Conservation (phyloP, 495 filamentous ascomycete genomes). For the Cenococcum geophilum region DNA sequence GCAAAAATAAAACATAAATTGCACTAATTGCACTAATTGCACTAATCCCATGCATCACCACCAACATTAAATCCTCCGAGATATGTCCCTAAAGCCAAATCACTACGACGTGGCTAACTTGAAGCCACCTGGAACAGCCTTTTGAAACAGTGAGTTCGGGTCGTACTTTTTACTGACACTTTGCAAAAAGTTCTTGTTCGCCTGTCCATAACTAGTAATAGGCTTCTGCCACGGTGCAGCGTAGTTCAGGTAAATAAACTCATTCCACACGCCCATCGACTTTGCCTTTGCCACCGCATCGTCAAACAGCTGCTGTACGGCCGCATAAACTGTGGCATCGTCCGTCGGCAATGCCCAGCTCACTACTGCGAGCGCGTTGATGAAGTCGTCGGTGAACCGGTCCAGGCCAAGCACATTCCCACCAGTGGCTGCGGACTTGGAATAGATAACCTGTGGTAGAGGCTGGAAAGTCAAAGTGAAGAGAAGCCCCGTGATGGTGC, state of each 20-base stretch:
- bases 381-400: conserved; percentile 23
- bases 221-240: conserved; percentile 37
- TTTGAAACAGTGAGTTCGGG: conserved; percentile 37
- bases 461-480: conserved; percentile 35
- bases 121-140: conserved; percentile 36
- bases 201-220: conserved; percentile 35
- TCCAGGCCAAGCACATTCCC: conserved; percentile 37
- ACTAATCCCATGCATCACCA: too few relatives aligned
- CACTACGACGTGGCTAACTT: conserved; percentile 26
- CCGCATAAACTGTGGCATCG: conserved; percentile 36
- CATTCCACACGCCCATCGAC: conserved; percentile 32
- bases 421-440: conserved; percentile 29
- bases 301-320: conserved; percentile 33
- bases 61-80: too few relatives aligned
- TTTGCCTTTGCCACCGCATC: conserved; percentile 12
- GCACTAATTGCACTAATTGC: too few relatives aligned
- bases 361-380: conserved; percentile 35
- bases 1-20: too few relatives aligned
- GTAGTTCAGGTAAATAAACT: conserved; percentile 56
- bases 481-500: conserved; percentile 26
- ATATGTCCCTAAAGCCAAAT: too few relatives aligned
- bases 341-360: conserved; percentile 35
- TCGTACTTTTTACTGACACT: conserved; percentile 36
- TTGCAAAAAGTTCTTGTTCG: conserved; percentile 24
- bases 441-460: conserved; percentile 32